A percentile compares a stretch with the other conserved stretches of the same genome.
Evolutionary conservation across 2,329 filamentous ascomycete genomes (phyloP).

Genomic region (Fusarium haematococcum): DNA sequence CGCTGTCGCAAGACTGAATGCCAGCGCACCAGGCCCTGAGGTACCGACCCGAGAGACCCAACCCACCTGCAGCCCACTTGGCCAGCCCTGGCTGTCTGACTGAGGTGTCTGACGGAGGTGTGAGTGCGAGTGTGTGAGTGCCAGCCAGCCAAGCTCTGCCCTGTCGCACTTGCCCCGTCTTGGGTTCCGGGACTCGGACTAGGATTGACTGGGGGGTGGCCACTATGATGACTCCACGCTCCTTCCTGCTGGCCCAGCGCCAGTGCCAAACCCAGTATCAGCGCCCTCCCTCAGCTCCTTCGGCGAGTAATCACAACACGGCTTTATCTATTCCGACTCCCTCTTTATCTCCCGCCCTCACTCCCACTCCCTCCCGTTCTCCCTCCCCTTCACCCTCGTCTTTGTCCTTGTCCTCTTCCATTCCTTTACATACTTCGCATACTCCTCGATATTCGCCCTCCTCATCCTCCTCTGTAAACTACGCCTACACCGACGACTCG

Average conservation of each 20-base stretch:
- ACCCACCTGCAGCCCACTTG: neutral
- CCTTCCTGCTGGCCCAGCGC: slow-evolving; percentile 43
- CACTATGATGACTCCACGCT: slow-evolving; percentile 47
- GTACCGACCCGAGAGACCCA: slow-evolving; percentile 4
- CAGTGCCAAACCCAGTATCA: slow-evolving; percentile 34
- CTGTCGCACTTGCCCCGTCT: slow-evolving; percentile 38
- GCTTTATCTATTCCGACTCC: slow-evolving; percentile 37
- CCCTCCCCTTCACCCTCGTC: slow-evolving; percentile 11
- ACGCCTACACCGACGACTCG: slow-evolving; percentile 13
- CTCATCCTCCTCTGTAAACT: slow-evolving; percentile 5
- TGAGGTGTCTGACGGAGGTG: slow-evolving; percentile 19
- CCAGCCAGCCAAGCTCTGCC: slow-evolving; percentile 10
- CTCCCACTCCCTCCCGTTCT: slow-evolving; percentile 28
- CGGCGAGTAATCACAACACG: slow-evolving; percentile 36
- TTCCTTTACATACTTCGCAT: slow-evolving; percentile 29
- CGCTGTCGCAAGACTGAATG: slow-evolving; percentile 40
- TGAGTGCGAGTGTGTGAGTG: neutral
- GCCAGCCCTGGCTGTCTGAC: neutral
- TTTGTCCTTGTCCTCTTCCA: slow-evolving; percentile 11
- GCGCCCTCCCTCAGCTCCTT: slow-evolving; percentile 27
- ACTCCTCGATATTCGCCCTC: slow-evolving; percentile 11
- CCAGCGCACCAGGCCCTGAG: slow-evolving; percentile 33
- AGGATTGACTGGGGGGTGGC: slow-evolving; percentile 28
- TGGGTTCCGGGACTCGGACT: slow-evolving; percentile 25
- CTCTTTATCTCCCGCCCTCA: slow-evolving; percentile 34